Evolutionary conservation across 768 basidiomycete species (phyloP).

Genomic region (Phlebiopsis gigantea): DNA sequence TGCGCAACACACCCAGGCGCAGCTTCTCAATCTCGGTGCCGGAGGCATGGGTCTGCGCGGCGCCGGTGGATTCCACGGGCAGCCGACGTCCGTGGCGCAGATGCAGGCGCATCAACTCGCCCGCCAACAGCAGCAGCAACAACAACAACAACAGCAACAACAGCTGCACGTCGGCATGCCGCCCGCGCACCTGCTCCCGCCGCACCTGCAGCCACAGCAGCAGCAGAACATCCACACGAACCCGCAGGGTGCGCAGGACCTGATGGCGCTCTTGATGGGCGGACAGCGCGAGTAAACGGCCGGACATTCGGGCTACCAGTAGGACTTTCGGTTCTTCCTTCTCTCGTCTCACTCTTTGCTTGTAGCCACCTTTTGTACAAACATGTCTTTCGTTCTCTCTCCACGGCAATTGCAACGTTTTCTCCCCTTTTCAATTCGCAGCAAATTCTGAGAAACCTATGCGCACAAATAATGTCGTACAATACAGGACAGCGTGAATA

Average conservation of each 20-base stretch:
- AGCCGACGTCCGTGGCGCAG: constrained; percentile 38
- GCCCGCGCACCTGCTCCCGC: constrained; percentile 45
- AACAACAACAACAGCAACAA: constrained; percentile 39
- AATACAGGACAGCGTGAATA: constrained; percentile 4
- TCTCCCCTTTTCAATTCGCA: not conserved
- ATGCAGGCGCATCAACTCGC: constrained; percentile 34
- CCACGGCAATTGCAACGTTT: constrained; percentile 2
- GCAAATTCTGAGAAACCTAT: constrained; percentile 1
- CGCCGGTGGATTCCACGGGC: constrained; percentile 43
- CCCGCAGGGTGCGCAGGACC: constrained; percentile 61
- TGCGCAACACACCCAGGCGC: constrained; percentile 26
- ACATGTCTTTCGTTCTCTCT: not conserved
- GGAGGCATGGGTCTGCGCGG: constrained; percentile 32
- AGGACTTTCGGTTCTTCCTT: not conserved
- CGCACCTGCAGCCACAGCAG: constrained; percentile 47
- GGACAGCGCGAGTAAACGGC: constrained; percentile 59
- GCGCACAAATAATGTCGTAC: constrained; percentile 8
- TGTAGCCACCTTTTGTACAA: not conserved
- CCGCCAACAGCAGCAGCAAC: constrained; percentile 40
- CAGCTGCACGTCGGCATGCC: constrained; percentile 47
- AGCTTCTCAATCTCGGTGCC: constrained; percentile 40
- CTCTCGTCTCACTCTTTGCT: constrained; percentile 3
- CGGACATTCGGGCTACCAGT: not conserved
- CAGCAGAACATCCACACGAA: constrained; percentile 49
- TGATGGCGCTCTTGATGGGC: constrained; percentile 83